These are phyloP conservation scores for Boletellus deceptivus DNA, from an alignment of 1,284 basidiomycete genomes.

Conservation along the genomic window DNA sequence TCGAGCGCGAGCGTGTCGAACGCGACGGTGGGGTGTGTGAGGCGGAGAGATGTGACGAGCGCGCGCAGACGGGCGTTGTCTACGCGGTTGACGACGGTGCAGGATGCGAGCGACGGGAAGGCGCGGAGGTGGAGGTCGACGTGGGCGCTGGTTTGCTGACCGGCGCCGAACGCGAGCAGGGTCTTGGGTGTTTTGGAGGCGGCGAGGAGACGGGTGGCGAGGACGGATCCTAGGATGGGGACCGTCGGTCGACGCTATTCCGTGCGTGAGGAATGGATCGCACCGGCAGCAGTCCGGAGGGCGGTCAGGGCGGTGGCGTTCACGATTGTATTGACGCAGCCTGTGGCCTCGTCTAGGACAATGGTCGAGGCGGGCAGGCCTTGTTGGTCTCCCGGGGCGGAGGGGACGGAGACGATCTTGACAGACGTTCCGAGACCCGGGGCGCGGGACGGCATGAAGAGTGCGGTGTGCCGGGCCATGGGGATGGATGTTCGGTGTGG, in stretches of 20 bases:
- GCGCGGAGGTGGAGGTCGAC: conserved; percentile 58
- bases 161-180: conserved; percentile 75
- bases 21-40: conserved; percentile 40
- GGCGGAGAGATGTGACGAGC: conserved; percentile 43
- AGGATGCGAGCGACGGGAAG: conserved; percentile 53
- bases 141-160: conserved; percentile 67
- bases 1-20: conserved; percentile 28
- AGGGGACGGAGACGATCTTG: conserved; percentile 75
- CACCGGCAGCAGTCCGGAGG: conserved; percentile 77
- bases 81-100: conserved; percentile 66
- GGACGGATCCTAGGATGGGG: conserved; percentile 59
- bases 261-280: conserved; percentile 14
- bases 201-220: conserved; percentile 58
- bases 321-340: conserved; percentile 66
- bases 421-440: conserved; percentile 49
- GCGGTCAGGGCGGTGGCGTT: conserved; percentile 79
- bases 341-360: conserved; percentile 69
- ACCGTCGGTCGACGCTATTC: neutral
- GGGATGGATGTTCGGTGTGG: conserved; percentile 53
- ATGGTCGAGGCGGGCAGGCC: conserved; percentile 78
- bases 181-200: conserved; percentile 40
- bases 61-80: conserved; percentile 48
- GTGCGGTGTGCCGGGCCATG: conserved; percentile 48
- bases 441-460: conserved; percentile 74
- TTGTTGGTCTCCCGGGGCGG: conserved; percentile 34